Base-by-base conservation (phyloP, 805 yeast genomes). In the Nakazawaea ambrosiae region DNA sequence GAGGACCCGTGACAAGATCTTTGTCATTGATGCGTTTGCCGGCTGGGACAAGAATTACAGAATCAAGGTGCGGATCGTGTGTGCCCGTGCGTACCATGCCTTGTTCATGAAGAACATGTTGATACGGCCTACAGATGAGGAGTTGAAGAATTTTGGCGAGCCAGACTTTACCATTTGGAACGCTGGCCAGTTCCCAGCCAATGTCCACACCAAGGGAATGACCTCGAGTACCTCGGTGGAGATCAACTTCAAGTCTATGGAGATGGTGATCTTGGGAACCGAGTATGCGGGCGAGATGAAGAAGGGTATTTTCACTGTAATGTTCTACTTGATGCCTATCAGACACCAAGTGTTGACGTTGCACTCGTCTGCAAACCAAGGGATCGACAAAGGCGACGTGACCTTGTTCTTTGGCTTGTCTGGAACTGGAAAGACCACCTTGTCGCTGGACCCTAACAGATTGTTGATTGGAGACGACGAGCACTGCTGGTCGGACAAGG, bases 281-380 rank as follows among this genome's bases (percentile, higher is more conserved):
- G 98, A 90, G 71, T 90, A 90, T 58, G 98, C 98, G 39, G 98
- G 98, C 56, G 98, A 90, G 73, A 90, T 90, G 98, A 90, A 90
- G 74, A 90, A 90, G 73, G 98, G 98, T 70, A 88, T 90, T 55
- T 88, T 90, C 76, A 88, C 97, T 17, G 97, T 90, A 44, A 90
- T 90, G 98, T 90, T 92, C 70, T 90, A 90, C 73, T 73, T 92
- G 63, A 89, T 89, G 97, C 98, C 98, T 40, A 81, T 92, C 51
- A 86, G 75, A 63, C 84, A 89, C 71, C 66, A 85, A 54, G 88
- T 90, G 43, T 77, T 90, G 59, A 92, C 97, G 28, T 75, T 90
- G 61, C 97, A 90, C 66, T 89, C 97, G 3, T 85, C 96, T 46
- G 86, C 90, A 49, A 90, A 90, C 70, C 95, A 87, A 70, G 97